Evolutionary conservation across 2,329 filamentous ascomycete genomes (phyloP), one percentile per base, ranked within the genome.

Genomic region (Lasiodiplodia sp.): DNA sequence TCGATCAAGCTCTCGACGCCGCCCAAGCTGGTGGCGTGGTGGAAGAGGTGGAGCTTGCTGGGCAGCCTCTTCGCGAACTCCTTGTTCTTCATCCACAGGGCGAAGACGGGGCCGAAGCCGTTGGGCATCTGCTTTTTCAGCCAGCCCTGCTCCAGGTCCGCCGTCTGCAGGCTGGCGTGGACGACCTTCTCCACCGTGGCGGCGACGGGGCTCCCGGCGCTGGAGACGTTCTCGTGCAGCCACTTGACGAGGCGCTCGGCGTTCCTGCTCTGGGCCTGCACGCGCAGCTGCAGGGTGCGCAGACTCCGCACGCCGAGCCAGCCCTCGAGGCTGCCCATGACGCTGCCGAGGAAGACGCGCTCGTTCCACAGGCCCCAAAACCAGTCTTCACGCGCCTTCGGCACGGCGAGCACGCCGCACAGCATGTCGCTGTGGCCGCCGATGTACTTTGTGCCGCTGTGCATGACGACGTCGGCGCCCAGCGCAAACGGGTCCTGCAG

Each of bases 1-100:
- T 99, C 96, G 73, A 99, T 94, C 83, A 98, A 81, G 76, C 93
- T 96, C 86, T 98, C 96, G 11, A 98, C 93, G 4, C 96, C 95
- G 2, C 96, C 96, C 34, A 98, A 81, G 78, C 92, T 96, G 2
- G 96, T 99, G 6, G 96, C 96, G 80, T 99, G 96, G 74, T 97
- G 93, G 83, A 98, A 98, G 55, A 97, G 86, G 2, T 84, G 78
- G 77, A 98, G 81, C 79, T 92, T 92, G 75, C 90, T 92, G 3
- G 96, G 96, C 71, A 99, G 80, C 37, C 83, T 79, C 72, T 85
- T 87, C 3, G 96, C 94, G 64, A 86, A 76, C 0, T 83, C 81
- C 70, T 86, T 83, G 2, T 86, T 82, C 74, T 87, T 87, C 82
- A 92, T 86, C 69, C 86, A 85, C 28, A 98, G 85, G 3, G 91